Base-by-base conservation (phyloP, 148 eudicot genomes). In the Linanthus parryae region DNA sequence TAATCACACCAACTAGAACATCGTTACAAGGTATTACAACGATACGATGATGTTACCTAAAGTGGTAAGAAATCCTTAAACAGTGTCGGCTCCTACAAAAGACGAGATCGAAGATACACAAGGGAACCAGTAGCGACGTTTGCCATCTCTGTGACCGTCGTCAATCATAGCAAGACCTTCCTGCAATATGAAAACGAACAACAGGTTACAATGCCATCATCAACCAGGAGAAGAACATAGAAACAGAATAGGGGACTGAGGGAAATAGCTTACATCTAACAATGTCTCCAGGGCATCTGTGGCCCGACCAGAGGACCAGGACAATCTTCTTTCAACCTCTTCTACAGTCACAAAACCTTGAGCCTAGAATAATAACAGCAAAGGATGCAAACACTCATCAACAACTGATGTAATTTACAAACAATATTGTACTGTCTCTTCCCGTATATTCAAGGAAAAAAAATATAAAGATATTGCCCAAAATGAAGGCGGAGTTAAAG, bases 141-240 rank as follows among this genome's bases (percentile, higher is more conserved):
- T 84, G 20, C 99, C 82, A 53, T 92, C 96, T 65, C 59, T 73
- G 62, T 87, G 94, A 21, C 96, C 96, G 52, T 88, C 94, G 66
- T 92, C 99, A 14, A 92, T 84, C 99, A 92, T 92, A 33, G 99
- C 94, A 67, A 92, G 91, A 46, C 91, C 96, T 67, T 82, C 96
- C 96, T 92, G 88, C 43, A 71, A 43, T 52, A 33, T 46, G n/a
- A n/a, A n/a, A 51, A 51, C 26, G 34, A 30, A 26, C 51, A 69
- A 45, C 10, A 24, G 8, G 17, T 41, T 51, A 17, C 5, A 44
- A 16, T 44, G 16, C 29, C 3, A 25, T 2, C 18, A 26, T 15
- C 18, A 24, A 16, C 20, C 22, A 23, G 28, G 49, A 20, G 8
- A 29, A 21, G 12, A 24, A 39, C 28, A 7, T 2, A 15, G 16